Percentiles rank a stretch among this genome's conserved stretches.
phyloP scores from a whole-genome alignment of 129 eudicot genomes.

The Escallonia herrerae region DNA sequence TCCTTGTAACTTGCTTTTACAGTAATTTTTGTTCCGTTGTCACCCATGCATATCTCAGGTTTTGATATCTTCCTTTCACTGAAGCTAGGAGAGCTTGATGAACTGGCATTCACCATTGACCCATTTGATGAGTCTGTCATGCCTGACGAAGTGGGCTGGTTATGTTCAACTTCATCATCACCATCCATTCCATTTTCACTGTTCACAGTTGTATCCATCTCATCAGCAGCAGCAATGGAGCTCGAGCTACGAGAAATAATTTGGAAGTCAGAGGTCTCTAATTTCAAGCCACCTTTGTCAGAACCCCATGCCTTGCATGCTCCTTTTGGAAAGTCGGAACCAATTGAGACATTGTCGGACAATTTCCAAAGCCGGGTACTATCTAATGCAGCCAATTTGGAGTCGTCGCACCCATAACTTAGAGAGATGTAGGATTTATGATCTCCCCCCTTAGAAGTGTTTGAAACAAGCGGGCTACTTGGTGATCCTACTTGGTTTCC shows the following conservation, averaged over 20 bases:
- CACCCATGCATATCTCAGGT: slow-evolving; percentile 22
- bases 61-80: slow-evolving; percentile 27
- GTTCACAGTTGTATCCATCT: slow-evolving; percentile 27
- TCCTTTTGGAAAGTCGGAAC: slow-evolving; percentile 16
- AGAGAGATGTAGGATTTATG: neutral
- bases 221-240: slow-evolving; percentile 27
- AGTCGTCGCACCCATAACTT: slow-evolving; percentile 9
- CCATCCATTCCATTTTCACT: slow-evolving; percentile 18
- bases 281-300: slow-evolving; percentile 11
- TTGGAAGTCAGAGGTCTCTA: slow-evolving; percentile 21
- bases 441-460: slow-evolving; percentile 7
- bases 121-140: slow-evolving; percentile 69
- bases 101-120: slow-evolving; percentile 53
- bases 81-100: slow-evolving; percentile 55
- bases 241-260: slow-evolving; percentile 26
- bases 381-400: slow-evolving; percentile 25
- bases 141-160: slow-evolving; percentile 54
- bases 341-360: slow-evolving; percentile 12
- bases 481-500: slow-evolving; percentile 21
- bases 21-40: slow-evolving; percentile 44
- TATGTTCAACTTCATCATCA: slow-evolving; percentile 30
- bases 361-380: slow-evolving; percentile 24
- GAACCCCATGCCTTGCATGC: slow-evolving; percentile 21
- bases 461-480: slow-evolving; percentile 17
- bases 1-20: slow-evolving; percentile 72